Percentiles rank a stretch among this genome's conserved stretches.
Conservation (phyloP, 352 stramenopile species). For the Phytophthora hibernalis region DNA sequence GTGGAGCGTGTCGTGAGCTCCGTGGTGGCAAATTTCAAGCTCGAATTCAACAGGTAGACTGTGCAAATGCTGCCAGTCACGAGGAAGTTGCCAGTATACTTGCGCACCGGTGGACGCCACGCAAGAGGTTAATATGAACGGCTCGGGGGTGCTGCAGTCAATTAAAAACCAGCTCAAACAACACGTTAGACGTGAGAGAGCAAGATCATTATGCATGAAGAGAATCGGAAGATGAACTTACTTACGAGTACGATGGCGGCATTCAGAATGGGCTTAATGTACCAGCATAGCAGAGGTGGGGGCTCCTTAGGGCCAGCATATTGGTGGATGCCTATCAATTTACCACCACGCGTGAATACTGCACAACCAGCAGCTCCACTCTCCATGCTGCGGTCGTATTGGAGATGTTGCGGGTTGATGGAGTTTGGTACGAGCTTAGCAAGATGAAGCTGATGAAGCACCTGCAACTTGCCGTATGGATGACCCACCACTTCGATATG, state of each 20-base stretch:
- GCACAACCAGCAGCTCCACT: constrained; percentile 43
- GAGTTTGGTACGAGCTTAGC: constrained; percentile 53
- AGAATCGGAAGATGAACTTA: constrained; percentile 44
- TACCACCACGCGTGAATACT: constrained; percentile 68
- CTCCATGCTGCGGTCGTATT: constrained; percentile 57
- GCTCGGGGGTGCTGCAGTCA: constrained; percentile 53
- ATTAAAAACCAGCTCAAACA: neutral
- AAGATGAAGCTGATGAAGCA: constrained; percentile 48
- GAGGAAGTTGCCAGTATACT: constrained; percentile 67
- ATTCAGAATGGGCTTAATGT: constrained; percentile 65
- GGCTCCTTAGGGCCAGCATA: constrained; percentile 48
- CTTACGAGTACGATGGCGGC: constrained; percentile 56
- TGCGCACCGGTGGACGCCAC: constrained; percentile 50
- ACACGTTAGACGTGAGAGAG: neutral
- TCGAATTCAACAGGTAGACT: constrained; percentile 56
- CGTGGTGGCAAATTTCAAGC: constrained; percentile 60
- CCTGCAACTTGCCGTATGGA: constrained; percentile 64
- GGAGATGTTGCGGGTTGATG: constrained; percentile 58
- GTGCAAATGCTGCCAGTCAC: constrained; percentile 49
- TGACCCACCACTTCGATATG: constrained; percentile 64
- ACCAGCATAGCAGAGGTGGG: constrained; percentile 46
- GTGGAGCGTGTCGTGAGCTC: constrained; percentile 2
- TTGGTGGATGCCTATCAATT: constrained; percentile 60
- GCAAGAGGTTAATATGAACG: constrained; percentile 61
- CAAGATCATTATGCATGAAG: neutral